Base-by-base conservation (phyloP, 2,329 filamentous ascomycete species). In the Trichoderma gracile region DNA sequence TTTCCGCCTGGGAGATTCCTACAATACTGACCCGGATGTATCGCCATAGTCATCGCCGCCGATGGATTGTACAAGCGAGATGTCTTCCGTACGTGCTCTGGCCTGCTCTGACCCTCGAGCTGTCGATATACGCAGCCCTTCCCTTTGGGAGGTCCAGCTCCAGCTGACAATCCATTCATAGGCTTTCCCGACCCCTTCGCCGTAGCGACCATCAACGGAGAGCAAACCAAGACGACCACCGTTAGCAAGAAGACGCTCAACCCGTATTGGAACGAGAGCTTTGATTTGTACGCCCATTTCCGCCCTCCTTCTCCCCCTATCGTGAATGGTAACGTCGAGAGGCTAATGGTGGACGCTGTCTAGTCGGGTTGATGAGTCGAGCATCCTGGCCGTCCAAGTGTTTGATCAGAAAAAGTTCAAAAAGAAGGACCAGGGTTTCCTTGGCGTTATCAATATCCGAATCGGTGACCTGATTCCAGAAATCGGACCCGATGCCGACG, bases 391-490 rank as follows among this genome's bases (percentile, higher is more conserved):
- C 8, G 93, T 99, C 53, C 95, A 99, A 76, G 97, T 99, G 63
- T 99, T 99, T 76, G 95, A 99, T 78, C 95, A 99, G 80, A 97
- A 97, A 83, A 99, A 99, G 81, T 99, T 99, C 82, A 99, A 99
- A 84, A 99, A 99, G 87, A 99, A 98, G 92, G 95, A 99, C 72
- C 95, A 99, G 77, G 95, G 95, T 9, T 99, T 99, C 75, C 84
- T 99, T 7, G 95, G 95, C 65, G 95, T 99, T 62, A 97, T 99
- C 74, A 99, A 99, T 76, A 90, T 99, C 72, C 89, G 93, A 65
- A 90, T 99, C 70, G 95, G 95, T 72, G 93, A 96, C 82, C 90
- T 95, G 45, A 92, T 99, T 71, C 74, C 75, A 30, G 94, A 97
- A 75, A 82, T 99, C 69, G 89, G 91, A 68, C 87, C 92, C 65